A percentile compares a stretch with the other conserved stretches of the same genome.
Conservation (phyloP, 139 green algal genomes). For the Ulvella scutata region DNA sequence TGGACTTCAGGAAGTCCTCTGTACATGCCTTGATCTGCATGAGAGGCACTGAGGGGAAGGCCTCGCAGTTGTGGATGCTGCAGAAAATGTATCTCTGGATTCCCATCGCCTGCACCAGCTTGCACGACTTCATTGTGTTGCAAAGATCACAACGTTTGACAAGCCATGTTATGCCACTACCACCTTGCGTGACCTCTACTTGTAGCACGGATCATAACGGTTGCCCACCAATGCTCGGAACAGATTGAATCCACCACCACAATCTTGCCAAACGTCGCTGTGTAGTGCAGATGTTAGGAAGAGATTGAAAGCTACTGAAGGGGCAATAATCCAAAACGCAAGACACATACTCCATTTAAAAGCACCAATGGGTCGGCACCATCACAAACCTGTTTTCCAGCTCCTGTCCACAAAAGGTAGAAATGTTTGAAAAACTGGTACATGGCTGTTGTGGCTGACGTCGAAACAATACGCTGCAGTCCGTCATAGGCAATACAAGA, state of each 20-base stretch:
- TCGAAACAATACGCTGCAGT: neutral
- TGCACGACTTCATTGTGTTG: neutral
- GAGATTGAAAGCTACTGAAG: neutral
- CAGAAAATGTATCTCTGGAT: conserved; percentile 96
- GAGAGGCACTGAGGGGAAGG: conserved; percentile 79
- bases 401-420: neutral
- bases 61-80: conserved; percentile 91
- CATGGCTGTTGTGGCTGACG: neutral
- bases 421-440: neutral
- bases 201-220: too few species aligned
- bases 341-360: neutral
- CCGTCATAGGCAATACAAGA: too few species aligned
- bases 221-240: too few species aligned
- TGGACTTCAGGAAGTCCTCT: conserved; percentile 75
- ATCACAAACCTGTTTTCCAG: too few species aligned
- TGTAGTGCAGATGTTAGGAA: too few species aligned
- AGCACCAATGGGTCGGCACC: neutral
- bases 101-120: conserved; percentile 74
- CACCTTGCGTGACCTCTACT: too few species aligned
- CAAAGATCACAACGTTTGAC: neutral
- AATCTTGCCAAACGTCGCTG: too few species aligned
- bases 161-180: neutral
- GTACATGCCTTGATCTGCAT: conserved; percentile 90
- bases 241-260: too few species aligned
- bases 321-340: neutral